Percentiles rank a stretch among this genome's conserved stretches.
Evolutionary conservation across 805 yeast species (phyloP).

Genomic region (Candida rishiriensis): DNA sequence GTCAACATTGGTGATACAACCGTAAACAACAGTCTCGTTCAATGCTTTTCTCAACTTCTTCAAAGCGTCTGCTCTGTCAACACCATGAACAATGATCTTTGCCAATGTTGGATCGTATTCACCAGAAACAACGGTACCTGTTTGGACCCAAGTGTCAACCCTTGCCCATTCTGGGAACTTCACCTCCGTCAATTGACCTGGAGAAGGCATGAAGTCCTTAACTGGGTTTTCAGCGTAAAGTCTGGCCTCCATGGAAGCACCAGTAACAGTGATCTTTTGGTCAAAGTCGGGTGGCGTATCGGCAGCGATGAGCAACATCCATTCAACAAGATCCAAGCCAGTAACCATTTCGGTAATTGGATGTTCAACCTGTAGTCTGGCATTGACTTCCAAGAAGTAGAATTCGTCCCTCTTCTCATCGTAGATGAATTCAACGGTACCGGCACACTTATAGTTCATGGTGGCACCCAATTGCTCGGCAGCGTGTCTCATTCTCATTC

Average conservation of each 20-base stretch:
- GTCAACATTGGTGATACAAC: conserved; percentile 87
- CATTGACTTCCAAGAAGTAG: conserved; percentile 93
- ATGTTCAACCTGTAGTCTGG: conserved; percentile 96
- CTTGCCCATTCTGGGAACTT: conserved; percentile 88
- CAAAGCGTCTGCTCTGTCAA: conserved; percentile 81
- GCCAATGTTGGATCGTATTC: conserved; percentile 97
- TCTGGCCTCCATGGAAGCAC: conserved; percentile 96
- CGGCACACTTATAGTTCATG: conserved; percentile 93
- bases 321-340: conserved; percentile 90
- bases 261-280: conserved; percentile 55
- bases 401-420: conserved; percentile 84
- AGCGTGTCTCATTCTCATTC: conserved; percentile 70
- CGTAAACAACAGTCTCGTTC: conserved; percentile 80
- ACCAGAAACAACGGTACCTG: conserved; percentile 83
- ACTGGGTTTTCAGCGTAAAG: conserved; percentile 96
- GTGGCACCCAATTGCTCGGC: conserved; percentile 78
- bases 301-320: conserved; percentile 94
- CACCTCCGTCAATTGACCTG: conserved; percentile 87
- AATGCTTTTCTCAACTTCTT: conserved; percentile 72
- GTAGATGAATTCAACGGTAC: conserved; percentile 94
- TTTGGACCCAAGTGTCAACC: conserved; percentile 89
- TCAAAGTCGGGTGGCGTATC: conserved; percentile 78
- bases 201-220: conserved; percentile 91
- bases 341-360: conserved; percentile 96
- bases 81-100: conserved; percentile 92